These are phyloP conservation scores for Hura crepitans DNA, from an alignment of 441 rosid species.

Conservation along the genomic window DNA sequence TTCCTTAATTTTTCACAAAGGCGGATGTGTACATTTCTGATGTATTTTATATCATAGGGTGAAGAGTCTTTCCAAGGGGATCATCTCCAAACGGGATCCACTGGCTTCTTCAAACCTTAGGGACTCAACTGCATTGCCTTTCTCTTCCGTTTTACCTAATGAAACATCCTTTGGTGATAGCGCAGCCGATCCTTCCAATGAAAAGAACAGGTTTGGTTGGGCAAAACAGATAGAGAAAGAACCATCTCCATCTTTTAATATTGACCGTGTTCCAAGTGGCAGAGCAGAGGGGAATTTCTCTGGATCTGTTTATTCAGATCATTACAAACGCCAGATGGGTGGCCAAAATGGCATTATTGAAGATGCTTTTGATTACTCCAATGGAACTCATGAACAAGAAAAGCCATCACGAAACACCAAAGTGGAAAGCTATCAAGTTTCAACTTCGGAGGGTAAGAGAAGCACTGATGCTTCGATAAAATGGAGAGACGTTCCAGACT, in stretches of 20 bases:
- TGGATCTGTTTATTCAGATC: conserved; percentile 27
- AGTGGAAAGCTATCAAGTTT: conserved; percentile 29
- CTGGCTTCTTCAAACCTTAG: conserved; percentile 45
- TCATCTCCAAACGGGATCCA: conserved; percentile 59
- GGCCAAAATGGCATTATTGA: conserved; percentile 24
- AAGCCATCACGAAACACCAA: conserved; percentile 32
- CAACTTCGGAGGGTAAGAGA: conserved; percentile 31
- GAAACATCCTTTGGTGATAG: conserved; percentile 41
- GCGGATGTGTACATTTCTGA: conserved; percentile 8
- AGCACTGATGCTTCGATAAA: conserved; percentile 29
- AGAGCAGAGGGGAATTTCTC: conserved; percentile 34
- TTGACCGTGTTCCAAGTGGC: conserved; percentile 35
- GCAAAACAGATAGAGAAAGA: conserved; percentile 40
- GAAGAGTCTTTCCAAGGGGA: conserved; percentile 83
- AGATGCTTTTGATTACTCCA: conserved; percentile 40
- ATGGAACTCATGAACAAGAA: conserved; percentile 39
- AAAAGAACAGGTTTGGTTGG: conserved; percentile 43
- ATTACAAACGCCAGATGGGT: conserved; percentile 27
- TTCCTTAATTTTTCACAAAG: too few species aligned
- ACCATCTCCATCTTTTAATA: conserved; percentile 30
- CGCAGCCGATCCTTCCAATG: conserved; percentile 31
- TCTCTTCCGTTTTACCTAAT: conserved; percentile 35
- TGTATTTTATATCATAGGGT: conserved; percentile 46
- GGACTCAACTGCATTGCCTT: conserved; percentile 45
- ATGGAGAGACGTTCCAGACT: conserved; percentile 23